Conservation (phyloP, 1,284 basidiomycete species). For the Peniophora sp. region DNA sequence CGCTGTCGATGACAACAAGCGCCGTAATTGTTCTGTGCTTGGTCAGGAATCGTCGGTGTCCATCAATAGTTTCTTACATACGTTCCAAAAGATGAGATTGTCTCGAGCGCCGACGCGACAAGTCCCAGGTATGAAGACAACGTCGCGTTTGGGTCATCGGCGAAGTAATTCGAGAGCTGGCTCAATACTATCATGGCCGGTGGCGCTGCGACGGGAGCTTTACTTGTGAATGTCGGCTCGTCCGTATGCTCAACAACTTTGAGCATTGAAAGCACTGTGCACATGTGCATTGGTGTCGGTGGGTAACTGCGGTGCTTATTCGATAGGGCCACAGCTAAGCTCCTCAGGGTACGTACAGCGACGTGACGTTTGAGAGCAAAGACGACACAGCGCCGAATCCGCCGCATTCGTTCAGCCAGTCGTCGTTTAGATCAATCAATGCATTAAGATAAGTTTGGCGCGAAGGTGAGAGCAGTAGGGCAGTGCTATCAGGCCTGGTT, state of each 20-base stretch:
- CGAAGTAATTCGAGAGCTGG: conserved; percentile 57
- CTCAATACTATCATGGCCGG: conserved; percentile 55
- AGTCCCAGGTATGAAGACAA: conserved; percentile 42
- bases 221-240: conserved; percentile 21
- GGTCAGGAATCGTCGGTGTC: too few species aligned
- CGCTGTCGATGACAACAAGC: conserved; percentile 58
- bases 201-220: conserved; percentile 33
- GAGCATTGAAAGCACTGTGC: conserved; percentile 46
- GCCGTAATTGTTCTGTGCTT: conserved; percentile 27
- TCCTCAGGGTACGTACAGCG: conserved; percentile 39
- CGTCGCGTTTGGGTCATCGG: conserved; percentile 22
- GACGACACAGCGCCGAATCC: conserved; percentile 33
- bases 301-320: conserved; percentile 48
- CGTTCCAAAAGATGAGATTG: conserved; percentile 22
- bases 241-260: conserved; percentile 31
- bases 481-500: conserved; percentile 23
- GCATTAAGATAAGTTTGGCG: conserved; percentile 29
- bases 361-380: conserved; percentile 37
- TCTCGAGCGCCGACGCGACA: conserved; percentile 33
- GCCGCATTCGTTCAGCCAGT: conserved; percentile 41
- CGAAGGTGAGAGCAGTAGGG: conserved; percentile 47
- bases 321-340: neutral
- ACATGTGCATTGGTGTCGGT: conserved; percentile 49
- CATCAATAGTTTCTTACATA: too few species aligned
- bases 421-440: conserved; percentile 44